Evolutionary conservation across 73 alveolate genomes (phyloP), one percentile per base, ranked within the genome.

Genomic region (Paramecium pentaurelia): DNA sequence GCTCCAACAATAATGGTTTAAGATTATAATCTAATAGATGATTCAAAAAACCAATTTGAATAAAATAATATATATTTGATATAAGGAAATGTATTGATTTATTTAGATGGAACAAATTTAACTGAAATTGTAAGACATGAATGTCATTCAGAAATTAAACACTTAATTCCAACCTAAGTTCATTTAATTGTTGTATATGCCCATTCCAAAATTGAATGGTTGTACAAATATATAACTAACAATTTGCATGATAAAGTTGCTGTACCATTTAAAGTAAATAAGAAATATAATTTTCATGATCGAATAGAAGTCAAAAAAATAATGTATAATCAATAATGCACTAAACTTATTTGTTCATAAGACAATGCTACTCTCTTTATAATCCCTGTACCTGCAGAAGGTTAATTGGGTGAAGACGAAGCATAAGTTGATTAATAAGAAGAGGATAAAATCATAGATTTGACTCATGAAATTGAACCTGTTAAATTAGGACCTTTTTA

Each of bases 31-130:
- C 11, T 44, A 30, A 71, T 47, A 25, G 58, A 14, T 25, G 77
- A 64, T 71, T n/a, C 58, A 11, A 80, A 42, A 47, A 45, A 11
- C 5, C 8, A 22, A 14, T 44, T 10, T 0, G 71, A 68, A 36
- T 38, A 18, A 32, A 86, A 70, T 8, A 54, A 89, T 54, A 71
- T 89, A 12, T 89, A 89, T 71, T 45, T 89, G 8, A 83, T 83
- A 9, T 77, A 89, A 27, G 94, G 88, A 40, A 71, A 89, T 28
- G 28, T n/a, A 38, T 42, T 89, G 11, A 89, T 77, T 12, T 89
- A 89, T 71, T 30, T 89, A 20, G 75, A 89, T 89, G 94, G 94
- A 47, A 54, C 75, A 71, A 83, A 71, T 71, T 71, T 89, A 25
- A 27, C 30, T 40, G 94, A 89, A 27, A 89, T 89, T 28, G 58